Base-by-base conservation (phyloP, 148 eudicot species). In the Rhododendron ovatum region DNA sequence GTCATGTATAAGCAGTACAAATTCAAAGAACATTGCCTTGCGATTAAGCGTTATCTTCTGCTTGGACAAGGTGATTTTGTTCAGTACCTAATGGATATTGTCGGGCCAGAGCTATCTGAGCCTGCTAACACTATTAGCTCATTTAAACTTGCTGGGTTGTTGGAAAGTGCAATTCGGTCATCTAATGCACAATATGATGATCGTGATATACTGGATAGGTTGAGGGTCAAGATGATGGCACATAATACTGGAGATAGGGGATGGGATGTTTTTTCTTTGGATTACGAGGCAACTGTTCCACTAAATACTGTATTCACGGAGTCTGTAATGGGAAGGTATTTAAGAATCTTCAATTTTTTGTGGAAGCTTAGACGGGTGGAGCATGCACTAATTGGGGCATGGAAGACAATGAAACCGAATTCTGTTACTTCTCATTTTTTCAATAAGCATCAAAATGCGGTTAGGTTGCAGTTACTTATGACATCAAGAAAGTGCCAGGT, bases 1-100 rank as follows among this genome's bases (percentile, higher is more conserved):
- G 98, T 97, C 84, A 90, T 97, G 81, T 91, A 94, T 81, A 94
- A 88, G 55, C 88, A 87, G 47, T 97, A 93, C 79, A 97, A 93
- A 89, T 97, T 97, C 84, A 97, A 95, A 87, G 99, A 97, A 85
- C 99, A 97, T 87, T 97, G 99, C 83, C 91, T 94, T 41, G 99
- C 99, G 48, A 97, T 97, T 30, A 97, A 97, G 89, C 93, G 98
- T 41, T 97, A 97, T 92, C 87, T 97, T 88, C 90, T 97, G 83
- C 96, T 97, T 43, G 99, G 99, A n/a, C 98, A 95, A 90, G 99
- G 99, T 74, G 99, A 97, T 83, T 97, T 97, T 91, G 99, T 97
- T 88, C 99, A 97, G 87, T 95, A 97, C 88, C 87, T 97, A 33
- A 97, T 97, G 99, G 99, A 97, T 86, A 94, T 93, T 87, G 98